phyloP scores from a whole-genome alignment of 768 basidiomycete genomes.

The Pleurotus tuber-regium region DNA sequence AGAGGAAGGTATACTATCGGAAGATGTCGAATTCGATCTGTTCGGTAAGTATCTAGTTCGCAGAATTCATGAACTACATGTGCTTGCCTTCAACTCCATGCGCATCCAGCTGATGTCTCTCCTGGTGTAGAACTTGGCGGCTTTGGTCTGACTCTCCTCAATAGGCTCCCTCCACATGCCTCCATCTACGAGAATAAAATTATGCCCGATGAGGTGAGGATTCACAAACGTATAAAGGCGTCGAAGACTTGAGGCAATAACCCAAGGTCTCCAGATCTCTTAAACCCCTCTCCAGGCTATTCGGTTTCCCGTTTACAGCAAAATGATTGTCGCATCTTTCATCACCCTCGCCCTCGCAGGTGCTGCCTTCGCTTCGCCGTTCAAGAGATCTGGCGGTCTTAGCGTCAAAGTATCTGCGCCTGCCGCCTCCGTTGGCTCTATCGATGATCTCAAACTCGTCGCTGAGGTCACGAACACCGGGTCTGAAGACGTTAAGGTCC shows the following conservation, averaged over 20 bases:
- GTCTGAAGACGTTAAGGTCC: conserved; percentile 32
- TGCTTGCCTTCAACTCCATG: not conserved
- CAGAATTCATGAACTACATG: not conserved
- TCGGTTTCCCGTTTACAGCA: not conserved
- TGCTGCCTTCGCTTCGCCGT: conserved; percentile 27
- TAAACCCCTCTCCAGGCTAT: not conserved
- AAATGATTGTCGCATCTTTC: conserved; percentile 28
- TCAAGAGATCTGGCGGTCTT: conserved; percentile 29
- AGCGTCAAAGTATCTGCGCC: conserved; percentile 28
- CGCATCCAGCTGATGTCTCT: not conserved
- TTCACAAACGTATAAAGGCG: not conserved
- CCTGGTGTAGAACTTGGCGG: not conserved
- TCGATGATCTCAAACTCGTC: conserved; percentile 37
- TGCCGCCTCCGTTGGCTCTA: conserved; percentile 28
- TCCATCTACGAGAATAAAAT: not conserved
- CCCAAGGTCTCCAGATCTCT: not conserved
- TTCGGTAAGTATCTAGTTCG: no score
- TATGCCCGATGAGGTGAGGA: not conserved
- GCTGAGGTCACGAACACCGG: conserved; percentile 41
- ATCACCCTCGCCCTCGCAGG: conserved; percentile 26
- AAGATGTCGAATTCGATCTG: no score
- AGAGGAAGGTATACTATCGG: no score
- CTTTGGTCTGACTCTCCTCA: not conserved
- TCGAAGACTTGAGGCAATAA: not conserved
- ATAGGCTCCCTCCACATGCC: not conserved